phyloP scores from a whole-genome alignment of 805 yeast genomes.

The Myxozyma vanderwaltii region DNA sequence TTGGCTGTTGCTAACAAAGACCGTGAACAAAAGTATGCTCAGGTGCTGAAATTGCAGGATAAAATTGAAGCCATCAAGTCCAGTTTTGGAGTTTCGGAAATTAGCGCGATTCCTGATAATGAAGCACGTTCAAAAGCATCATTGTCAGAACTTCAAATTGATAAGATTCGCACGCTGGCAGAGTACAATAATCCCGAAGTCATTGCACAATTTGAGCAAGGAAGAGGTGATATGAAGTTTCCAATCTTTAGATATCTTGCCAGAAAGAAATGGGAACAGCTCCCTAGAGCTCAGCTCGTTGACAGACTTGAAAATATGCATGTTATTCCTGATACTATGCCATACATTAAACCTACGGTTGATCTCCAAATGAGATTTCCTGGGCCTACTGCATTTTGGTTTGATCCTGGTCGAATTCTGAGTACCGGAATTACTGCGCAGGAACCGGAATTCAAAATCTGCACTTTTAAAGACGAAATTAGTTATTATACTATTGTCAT shows the following conservation, averaged over 20 bases:
- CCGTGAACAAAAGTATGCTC: constrained; percentile 23
- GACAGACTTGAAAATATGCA: constrained; percentile 85
- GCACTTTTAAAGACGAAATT: constrained; percentile 62
- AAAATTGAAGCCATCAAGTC: constrained; percentile 19
- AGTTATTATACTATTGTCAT: constrained; percentile 74
- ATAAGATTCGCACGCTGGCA: constrained; percentile 54
- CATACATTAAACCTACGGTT: constrained; percentile 79
- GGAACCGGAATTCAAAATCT: constrained; percentile 77
- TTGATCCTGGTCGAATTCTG: constrained; percentile 75
- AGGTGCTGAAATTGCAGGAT: constrained; percentile 2
- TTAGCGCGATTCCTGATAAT: constrained; percentile 6
- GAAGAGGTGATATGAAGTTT: constrained; percentile 61
- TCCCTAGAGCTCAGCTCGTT: constrained; percentile 77
- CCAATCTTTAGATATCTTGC: constrained; percentile 80
- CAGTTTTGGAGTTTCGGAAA: background rate
- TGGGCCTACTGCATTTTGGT: constrained; percentile 59
- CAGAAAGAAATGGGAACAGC: constrained; percentile 68
- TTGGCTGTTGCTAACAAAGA: constrained; percentile 55
- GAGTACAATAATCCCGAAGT: constrained; percentile 86
- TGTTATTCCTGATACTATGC: constrained; percentile 91
- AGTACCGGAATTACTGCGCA: constrained; percentile 72
- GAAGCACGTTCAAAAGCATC: constrained; percentile 13
- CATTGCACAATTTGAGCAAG: constrained; percentile 58
- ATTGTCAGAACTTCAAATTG: background rate
- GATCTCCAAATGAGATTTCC: constrained; percentile 77